A percentile compares a stretch with the other conserved stretches of the same genome.
Evolutionary conservation across 441 rosid species (phyloP).

Genomic region (Arabidopsis lyrata): DNA sequence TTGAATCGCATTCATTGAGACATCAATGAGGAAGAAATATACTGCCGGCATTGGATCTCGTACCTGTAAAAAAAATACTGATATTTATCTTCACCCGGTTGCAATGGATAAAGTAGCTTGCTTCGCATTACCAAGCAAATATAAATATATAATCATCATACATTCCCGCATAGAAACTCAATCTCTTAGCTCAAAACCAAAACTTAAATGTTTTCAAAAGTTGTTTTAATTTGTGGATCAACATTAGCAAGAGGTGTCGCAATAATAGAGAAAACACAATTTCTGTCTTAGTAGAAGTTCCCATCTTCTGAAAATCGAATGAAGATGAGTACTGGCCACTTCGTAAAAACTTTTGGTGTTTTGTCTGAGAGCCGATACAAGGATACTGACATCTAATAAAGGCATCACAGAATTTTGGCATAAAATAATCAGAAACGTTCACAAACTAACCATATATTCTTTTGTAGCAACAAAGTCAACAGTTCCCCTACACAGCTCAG

Average conservation of each 20-base stretch:
- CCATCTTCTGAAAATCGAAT: not conserved
- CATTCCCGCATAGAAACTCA: not conserved
- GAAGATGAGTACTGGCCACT: slow-evolving; percentile 10
- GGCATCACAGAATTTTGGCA: not conserved
- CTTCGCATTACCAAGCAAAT: slow-evolving; percentile 6
- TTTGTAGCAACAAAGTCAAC: slow-evolving; percentile 91
- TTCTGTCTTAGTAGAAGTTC: not conserved
- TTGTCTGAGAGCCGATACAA: slow-evolving; percentile 1
- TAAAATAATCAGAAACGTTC: slow-evolving; percentile 15
- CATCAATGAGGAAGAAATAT: slow-evolving; percentile 89
- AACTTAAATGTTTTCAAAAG: not conserved
- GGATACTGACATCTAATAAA: not conserved
- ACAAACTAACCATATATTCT: slow-evolving; percentile 84
- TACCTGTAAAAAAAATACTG: slow-evolving; percentile 55
- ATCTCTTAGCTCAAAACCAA: slow-evolving; percentile 18
- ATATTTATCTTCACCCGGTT: slow-evolving; percentile 14
- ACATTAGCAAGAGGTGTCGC: slow-evolving; percentile 6
- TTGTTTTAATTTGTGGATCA: not conserved
- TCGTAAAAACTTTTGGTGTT: not conserved
- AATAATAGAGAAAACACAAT: slow-evolving; percentile 11
- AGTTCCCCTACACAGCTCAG: slow-evolving; percentile 93
- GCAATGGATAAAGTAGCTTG: slow-evolving; percentile 24
- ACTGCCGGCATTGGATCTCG: slow-evolving; percentile 99
- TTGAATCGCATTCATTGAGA: slow-evolving; percentile 90
- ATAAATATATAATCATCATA: slow-evolving; percentile 8